phyloP scores from a whole-genome alignment of 805 yeast species.

The Candida corydali region DNA sequence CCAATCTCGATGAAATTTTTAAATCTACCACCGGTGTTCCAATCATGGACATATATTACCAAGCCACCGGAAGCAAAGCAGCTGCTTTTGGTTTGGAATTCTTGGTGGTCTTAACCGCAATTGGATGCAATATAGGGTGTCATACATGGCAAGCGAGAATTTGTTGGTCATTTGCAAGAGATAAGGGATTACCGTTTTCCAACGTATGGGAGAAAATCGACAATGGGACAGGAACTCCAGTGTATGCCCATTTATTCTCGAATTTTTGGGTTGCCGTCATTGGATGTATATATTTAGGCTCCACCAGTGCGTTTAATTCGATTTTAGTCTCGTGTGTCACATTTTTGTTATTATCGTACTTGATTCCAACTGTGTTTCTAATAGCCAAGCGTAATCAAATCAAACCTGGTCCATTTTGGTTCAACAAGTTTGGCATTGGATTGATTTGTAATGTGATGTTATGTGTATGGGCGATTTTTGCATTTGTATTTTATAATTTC shows the following conservation, averaged over 20 bases:
- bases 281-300: conserved; percentile 23
- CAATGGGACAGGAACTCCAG: conserved; percentile 35
- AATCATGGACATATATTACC: conserved; percentile 37
- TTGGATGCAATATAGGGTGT: conserved; percentile 35
- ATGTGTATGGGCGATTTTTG: conserved; percentile 31
- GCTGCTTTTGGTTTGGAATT: conserved; percentile 36
- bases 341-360: conserved; percentile 32
- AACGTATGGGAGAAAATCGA: conserved; percentile 31
- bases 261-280: conserved; percentile 32
- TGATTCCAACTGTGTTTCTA: conserved; percentile 32
- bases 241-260: conserved; percentile 37
- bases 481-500: conserved; percentile 35
- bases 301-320: conserved; percentile 37
- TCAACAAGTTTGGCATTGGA: conserved; percentile 35
- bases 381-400: conserved; percentile 34
- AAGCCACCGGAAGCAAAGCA: conserved; percentile 28
- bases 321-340: conserved; percentile 32
- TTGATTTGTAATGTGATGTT: conserved; percentile 29
- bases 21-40: conserved; percentile 33
- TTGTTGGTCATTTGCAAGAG: conserved; percentile 42
- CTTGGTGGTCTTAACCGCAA: conserved; percentile 31
- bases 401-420: conserved; percentile 39
- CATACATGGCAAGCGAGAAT: conserved; percentile 44
- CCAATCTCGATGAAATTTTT: conserved; percentile 26
- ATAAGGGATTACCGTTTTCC: conserved; percentile 39